A percentile compares a stretch with the other conserved stretches of the same genome.
phyloP scores from a whole-genome alignment of 1,139 yeast species.

The Sugiyamaella grinbergsii region DNA sequence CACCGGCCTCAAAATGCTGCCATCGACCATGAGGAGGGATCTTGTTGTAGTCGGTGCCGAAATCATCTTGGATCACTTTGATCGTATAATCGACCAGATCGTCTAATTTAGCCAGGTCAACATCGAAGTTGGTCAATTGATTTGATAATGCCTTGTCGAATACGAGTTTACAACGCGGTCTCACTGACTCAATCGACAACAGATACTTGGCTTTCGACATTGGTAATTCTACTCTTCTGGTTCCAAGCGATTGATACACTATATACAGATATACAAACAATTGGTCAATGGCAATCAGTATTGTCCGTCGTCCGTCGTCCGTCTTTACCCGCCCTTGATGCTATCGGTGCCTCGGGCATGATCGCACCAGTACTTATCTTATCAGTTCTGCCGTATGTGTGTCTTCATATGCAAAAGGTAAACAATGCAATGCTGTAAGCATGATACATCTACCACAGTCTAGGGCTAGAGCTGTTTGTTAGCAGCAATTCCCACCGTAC shows the following conservation, averaged over 20 bases:
- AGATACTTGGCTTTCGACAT: conserved; percentile 38
- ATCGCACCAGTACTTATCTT: conserved; percentile 8
- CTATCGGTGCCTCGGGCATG: conserved; percentile 3
- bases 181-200: conserved; percentile 53
- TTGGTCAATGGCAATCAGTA: neutral
- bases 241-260: neutral
- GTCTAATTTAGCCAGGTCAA: conserved; percentile 47
- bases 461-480: too few relatives aligned
- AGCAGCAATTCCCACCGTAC: neutral
- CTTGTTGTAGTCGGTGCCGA: conserved; percentile 41
- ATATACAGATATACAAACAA: neutral
- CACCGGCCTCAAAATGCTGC: conserved; percentile 60
- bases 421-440: neutral
- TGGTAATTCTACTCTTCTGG: neutral
- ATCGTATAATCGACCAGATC: conserved; percentile 49
- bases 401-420: neutral
- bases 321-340: too few relatives aligned
- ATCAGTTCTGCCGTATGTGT: conserved; percentile 13
- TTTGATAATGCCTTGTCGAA: conserved; percentile 44
- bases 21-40: conserved; percentile 68
- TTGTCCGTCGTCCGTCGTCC: neutral
- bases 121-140: conserved; percentile 49
- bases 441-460: neutral
- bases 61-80: conserved; percentile 48
- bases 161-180: conserved; percentile 52